Conservation (phyloP, 2,329 filamentous ascomycete genomes). For the Stemphylium vesicarium region DNA sequence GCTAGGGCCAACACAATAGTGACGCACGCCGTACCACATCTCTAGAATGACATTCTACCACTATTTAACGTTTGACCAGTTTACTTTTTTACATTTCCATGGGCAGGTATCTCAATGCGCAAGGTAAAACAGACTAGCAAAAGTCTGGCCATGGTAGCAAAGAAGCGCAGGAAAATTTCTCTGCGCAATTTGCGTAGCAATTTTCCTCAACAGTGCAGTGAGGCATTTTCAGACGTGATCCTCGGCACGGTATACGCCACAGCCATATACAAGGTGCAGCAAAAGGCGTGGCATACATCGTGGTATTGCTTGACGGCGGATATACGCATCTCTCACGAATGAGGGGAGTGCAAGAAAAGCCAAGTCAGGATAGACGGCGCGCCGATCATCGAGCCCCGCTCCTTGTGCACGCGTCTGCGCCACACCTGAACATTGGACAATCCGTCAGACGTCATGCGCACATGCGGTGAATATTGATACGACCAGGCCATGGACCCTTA, state of each 20-base stretch:
- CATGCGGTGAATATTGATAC: constrained; percentile 24
- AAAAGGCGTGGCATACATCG: constrained; percentile 12
- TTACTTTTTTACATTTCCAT: background rate
- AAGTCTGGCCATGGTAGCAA: background rate
- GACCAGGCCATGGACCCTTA: constrained; percentile 5
- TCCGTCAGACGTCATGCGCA: constrained; percentile 40
- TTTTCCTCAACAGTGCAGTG: background rate
- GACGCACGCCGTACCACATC: no score
- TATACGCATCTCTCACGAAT: constrained; percentile 18
- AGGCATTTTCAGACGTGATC: background rate
- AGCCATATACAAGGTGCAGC: background rate
- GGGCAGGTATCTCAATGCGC: background rate
- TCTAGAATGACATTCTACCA: no score
- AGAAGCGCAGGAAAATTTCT: background rate
- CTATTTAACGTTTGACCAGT: background rate
- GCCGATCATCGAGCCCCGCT: constrained; percentile 33
- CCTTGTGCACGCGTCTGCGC: constrained; percentile 33
- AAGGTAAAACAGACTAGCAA: background rate
- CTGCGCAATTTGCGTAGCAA: background rate
- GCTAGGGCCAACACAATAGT: no score
- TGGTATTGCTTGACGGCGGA: constrained; percentile 18
- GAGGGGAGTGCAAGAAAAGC: constrained; percentile 18
- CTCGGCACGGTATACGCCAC: background rate
- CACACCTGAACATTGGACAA: constrained; percentile 27
- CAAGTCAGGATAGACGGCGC: constrained; percentile 9